Percentiles rank a stretch among this genome's conserved stretches.
phyloP scores from a whole-genome alignment of 75 land plant genomes.

The Sequoiadendron giganteum region DNA sequence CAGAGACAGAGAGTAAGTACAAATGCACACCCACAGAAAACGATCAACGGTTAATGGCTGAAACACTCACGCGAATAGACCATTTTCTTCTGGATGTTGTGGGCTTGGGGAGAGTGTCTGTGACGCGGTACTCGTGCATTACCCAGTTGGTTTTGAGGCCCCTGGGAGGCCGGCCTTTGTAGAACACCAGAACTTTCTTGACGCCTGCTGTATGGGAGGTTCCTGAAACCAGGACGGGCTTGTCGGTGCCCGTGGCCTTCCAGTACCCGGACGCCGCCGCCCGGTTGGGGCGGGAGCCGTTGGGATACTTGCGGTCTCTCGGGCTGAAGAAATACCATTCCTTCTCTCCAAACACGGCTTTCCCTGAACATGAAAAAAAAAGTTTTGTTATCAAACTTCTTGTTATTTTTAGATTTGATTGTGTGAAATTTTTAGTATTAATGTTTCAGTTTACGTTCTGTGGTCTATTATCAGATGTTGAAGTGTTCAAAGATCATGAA shows the following conservation, averaged over 20 bases:
- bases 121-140: slow-evolving; percentile 70
- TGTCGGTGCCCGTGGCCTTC: slow-evolving; percentile 68
- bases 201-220: slow-evolving; percentile 39
- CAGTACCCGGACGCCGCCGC: slow-evolving; percentile 54
- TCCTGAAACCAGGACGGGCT: slow-evolving; percentile 18
- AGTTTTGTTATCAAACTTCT: too few relatives aligned
- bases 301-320: slow-evolving; percentile 18
- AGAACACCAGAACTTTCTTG: slow-evolving; percentile 56
- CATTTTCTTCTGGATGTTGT: background rate
- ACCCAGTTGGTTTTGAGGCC: slow-evolving; percentile 56
- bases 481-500: too few relatives aligned
- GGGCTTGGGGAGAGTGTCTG: background rate
- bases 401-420: too few relatives aligned
- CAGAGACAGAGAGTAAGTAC: too few relatives aligned
- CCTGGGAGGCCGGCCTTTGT: slow-evolving; percentile 46
- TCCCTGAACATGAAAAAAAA: too few relatives aligned
- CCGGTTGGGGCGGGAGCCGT: slow-evolving; percentile 56
- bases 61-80: background rate
- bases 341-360: too few relatives aligned
- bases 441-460: too few relatives aligned
- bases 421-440: too few relatives aligned
- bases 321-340: too few relatives aligned
- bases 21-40: background rate
- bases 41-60: too few relatives aligned
- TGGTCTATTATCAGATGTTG: too few relatives aligned